Percentiles rank a stretch among this genome's conserved stretches.
These are phyloP conservation scores for Gryganskiella cystojenkinii DNA, from an alignment of 192 early-diverging fungal genomes.

Conservation along the genomic window DNA sequence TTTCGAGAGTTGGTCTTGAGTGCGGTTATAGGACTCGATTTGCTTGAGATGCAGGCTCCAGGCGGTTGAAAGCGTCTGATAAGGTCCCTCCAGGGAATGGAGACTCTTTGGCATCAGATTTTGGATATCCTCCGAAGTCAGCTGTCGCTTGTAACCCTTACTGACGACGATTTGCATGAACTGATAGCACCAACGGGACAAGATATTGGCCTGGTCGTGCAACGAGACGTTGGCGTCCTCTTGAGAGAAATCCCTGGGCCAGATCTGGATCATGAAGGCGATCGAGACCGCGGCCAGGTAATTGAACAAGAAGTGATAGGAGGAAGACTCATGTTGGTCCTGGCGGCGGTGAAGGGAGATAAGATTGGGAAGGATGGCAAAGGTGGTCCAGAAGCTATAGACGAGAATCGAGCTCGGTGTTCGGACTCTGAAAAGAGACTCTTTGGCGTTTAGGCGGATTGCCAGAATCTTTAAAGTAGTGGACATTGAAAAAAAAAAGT, in stretches of 20 bases:
- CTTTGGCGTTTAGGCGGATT: conserved; percentile 15
- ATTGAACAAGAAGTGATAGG: neutral
- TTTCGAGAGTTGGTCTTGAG: neutral
- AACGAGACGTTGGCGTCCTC: conserved; percentile 4
- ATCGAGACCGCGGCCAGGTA: conserved; percentile 17
- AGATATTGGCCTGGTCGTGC: conserved; percentile 44
- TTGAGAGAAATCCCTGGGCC: conserved; percentile 18
- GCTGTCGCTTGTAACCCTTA: conserved; percentile 3
- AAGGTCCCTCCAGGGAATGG: neutral
- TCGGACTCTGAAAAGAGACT: conserved; percentile 24
- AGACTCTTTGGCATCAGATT: conserved; percentile 9
- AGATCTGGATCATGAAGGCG: conserved; percentile 25
- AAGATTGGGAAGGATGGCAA: neutral
- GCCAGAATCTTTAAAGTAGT: conserved; percentile 10
- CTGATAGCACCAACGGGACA: conserved; percentile 28
- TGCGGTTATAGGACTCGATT: neutral
- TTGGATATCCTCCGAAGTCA: conserved; percentile 16
- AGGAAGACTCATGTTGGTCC: neutral
- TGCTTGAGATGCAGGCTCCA: conserved; percentile 7
- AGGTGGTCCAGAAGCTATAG: conserved; percentile 15
- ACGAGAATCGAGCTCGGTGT: conserved; percentile 18
- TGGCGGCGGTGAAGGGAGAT: conserved; percentile 17
- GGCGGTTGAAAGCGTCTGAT: neutral
- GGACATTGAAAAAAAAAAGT: neutral
- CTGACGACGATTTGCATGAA: conserved; percentile 25